Evolutionary conservation across 1,139 yeast genomes (phyloP).

Genomic region (Yueomyces sp.): DNA sequence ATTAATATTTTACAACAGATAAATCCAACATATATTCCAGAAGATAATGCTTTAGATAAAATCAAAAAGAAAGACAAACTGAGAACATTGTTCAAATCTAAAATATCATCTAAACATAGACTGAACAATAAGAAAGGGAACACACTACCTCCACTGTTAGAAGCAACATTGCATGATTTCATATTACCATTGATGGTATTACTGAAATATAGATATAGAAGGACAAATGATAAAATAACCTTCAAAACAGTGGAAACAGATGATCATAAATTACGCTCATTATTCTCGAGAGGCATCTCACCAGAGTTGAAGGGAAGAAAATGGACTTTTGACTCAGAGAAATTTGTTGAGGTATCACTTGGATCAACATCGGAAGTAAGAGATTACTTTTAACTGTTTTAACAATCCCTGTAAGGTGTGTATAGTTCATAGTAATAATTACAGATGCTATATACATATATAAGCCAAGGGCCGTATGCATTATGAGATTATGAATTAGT

Average conservation of each 20-base stretch:
- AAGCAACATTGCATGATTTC: conserved; percentile 14
- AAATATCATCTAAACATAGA: conserved; percentile 2
- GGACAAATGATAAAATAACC: conserved; percentile 17
- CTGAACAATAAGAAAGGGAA: background rate
- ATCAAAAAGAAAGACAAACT: conserved; percentile 4
- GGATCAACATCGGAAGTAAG: background rate
- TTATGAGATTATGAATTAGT: background rate
- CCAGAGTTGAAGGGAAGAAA: conserved; percentile 11
- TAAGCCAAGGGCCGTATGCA: too few relatives aligned
- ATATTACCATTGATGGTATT: conserved; percentile 17
- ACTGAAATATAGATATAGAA: conserved; percentile 17
- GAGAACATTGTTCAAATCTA: background rate
- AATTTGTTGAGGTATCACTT: background rate
- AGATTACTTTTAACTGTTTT: too few relatives aligned
- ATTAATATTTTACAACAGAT: conserved; percentile 8
- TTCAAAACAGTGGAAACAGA: conserved; percentile 14
- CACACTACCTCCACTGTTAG: conserved; percentile 9
- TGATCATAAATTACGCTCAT: conserved; percentile 6
- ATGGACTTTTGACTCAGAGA: conserved; percentile 10
- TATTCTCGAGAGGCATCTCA: conserved; percentile 16
- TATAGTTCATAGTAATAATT: too few relatives aligned
- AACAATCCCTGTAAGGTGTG: too few relatives aligned
- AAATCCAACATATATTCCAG: conserved; percentile 8
- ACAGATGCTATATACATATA: too few relatives aligned
- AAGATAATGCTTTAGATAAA: conserved; percentile 6